phyloP scores from a whole-genome alignment of 192 early-diverging fungal species.

The Thoreauomyces humboldtii region DNA sequence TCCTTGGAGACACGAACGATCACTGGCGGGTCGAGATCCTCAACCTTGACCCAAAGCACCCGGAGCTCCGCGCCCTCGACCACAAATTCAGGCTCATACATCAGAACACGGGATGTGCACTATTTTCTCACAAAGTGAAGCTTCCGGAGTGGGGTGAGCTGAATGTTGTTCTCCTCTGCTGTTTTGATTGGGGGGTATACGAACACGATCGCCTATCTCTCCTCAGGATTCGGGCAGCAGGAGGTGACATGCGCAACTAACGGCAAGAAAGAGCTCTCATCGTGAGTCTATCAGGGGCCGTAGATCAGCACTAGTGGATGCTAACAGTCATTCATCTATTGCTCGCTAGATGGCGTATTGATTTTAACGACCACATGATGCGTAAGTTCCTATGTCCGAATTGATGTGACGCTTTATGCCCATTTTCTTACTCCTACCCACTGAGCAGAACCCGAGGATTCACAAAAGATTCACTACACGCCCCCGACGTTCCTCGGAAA shows the following conservation, averaged over 20 bases:
- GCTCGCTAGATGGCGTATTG: conserved; percentile 43
- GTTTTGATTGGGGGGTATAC: too few relatives aligned
- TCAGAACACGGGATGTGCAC: conserved; percentile 68
- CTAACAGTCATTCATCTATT: too few relatives aligned
- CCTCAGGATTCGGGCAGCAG: conserved; percentile 66
- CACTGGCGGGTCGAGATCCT: conserved; percentile 83
- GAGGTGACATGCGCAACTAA: conserved; percentile 93
- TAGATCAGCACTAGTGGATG: too few relatives aligned
- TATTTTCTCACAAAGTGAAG: conserved; percentile 70
- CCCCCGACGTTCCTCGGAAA: conserved; percentile 44
- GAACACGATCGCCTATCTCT: too few relatives aligned
- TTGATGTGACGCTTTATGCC: neutral
- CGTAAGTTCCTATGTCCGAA: too few relatives aligned
- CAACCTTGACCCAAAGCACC: conserved; percentile 56
- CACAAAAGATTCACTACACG: conserved; percentile 41
- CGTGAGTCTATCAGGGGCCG: too few relatives aligned
- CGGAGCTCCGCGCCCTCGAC: conserved; percentile 53
- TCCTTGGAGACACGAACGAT: conserved; percentile 88
- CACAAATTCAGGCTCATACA: conserved; percentile 73
- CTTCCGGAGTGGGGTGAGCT: conserved; percentile 86
- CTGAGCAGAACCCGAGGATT: conserved; percentile 33
- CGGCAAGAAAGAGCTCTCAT: conserved; percentile 9
- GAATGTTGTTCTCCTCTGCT: too few relatives aligned
- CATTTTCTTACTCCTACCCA: conserved; percentile 24
- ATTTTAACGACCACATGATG: conserved; percentile 34